These are phyloP conservation scores for Pestalotiopsis sp. DNA, from an alignment of 2,329 filamentous ascomycete species.

Conservation along the genomic window DNA sequence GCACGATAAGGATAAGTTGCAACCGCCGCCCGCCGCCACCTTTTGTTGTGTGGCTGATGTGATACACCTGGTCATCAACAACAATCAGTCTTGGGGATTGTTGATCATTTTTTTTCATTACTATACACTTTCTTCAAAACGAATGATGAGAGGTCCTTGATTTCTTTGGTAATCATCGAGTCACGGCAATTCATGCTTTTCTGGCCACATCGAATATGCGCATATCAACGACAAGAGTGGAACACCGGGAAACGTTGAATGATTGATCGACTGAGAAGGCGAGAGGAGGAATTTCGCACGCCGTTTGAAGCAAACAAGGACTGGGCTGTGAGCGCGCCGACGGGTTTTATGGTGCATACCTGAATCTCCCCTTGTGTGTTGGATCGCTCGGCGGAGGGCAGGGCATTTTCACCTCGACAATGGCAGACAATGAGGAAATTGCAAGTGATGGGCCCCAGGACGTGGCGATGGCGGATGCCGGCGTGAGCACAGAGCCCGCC, in stretches of 20 bases:
- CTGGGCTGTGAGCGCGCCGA: background rate
- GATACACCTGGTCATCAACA: background rate
- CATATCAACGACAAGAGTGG: background rate
- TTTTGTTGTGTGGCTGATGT: background rate
- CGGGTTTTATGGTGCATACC: background rate
- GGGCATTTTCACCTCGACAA: background rate
- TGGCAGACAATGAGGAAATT: background rate
- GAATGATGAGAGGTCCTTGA: background rate
- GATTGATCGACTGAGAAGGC: background rate
- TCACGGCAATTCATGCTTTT: background rate
- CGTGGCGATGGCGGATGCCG: conserved; percentile 30
- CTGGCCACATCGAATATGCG: background rate
- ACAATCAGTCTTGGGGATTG: background rate
- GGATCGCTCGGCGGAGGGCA: no score
- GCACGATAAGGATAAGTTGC: conserved; percentile 1
- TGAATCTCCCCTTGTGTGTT: background rate
- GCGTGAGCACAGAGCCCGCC: conserved; percentile 17
- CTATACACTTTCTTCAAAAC: background rate
- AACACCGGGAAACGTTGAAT: background rate
- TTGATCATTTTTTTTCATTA: background rate
- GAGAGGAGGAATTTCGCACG: background rate
- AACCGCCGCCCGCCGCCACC: background rate
- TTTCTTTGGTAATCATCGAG: background rate
- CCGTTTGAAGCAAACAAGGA: background rate
- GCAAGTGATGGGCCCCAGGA: conserved; percentile 16